Base-by-base conservation (phyloP, 805 yeast species). In the Priceomyces castillae region DNA sequence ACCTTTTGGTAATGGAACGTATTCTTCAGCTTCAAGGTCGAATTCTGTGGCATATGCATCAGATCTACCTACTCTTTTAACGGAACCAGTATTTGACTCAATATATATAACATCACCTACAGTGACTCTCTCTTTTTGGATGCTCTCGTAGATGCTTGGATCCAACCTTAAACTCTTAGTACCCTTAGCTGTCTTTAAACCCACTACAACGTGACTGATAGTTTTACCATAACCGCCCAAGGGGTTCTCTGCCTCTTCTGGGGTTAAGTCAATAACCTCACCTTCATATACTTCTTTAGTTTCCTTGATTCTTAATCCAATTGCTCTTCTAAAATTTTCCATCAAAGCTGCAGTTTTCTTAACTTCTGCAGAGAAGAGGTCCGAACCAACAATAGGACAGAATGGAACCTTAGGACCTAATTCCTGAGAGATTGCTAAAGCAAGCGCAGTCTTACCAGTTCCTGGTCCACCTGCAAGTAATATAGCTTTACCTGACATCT, bases 1-100 rank as follows among this genome's bases (percentile, higher is more conserved):
- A 42, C 99, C 99, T 71, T 94, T 95, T 48, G 99, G 99, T 56
- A 95, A 77, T 34, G 99, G 97, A 17, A 94, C 98, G 65, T 94
- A 94, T 69, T 94, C 98, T 69, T 95, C 97, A 20, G 98, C 97
- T 75, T 94, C 98, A 47, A 95, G 78, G 67, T 94, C 99, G 57
- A 90, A 94, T 69, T 94, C 99, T 7, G 99, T 90, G 18, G 99
- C 97, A 59, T 90, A 90, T 0, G 97, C 97, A 65, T 94, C 98
- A n/a, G 96, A 86, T 64, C 99, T 80, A 41, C 99, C 99, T 19
- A 94, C 96, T 59, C 98, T 78, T 60, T 92, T 92, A 33, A 94
- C 97, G 17, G 96, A 89, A 34, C 99, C 99, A 12, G 97, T 92
- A 59, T 95, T 92, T 46, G 97, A 87, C 69, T 94, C 99, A 52